These are phyloP conservation scores for Fragaria vesca DNA, from an alignment of 306 rosid genomes.

Conservation along the genomic window DNA sequence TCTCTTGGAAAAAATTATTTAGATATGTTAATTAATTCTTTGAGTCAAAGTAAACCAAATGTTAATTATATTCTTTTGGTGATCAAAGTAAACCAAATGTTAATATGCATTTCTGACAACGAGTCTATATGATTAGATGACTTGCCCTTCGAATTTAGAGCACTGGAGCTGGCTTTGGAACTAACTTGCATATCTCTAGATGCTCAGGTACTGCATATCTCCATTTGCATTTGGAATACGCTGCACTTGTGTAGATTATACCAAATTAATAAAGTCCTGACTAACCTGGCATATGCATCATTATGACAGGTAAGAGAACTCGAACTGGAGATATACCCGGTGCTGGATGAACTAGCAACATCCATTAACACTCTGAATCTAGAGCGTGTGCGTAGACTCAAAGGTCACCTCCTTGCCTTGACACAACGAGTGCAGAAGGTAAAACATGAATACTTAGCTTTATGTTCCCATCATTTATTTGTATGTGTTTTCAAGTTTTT, in stretches of 20 bases:
- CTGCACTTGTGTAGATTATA: background rate
- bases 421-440: conserved; percentile 98
- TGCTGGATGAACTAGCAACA: conserved; percentile 77
- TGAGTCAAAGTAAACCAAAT: background rate
- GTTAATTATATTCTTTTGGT: background rate
- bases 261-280: background rate
- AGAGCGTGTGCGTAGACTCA: conserved; percentile 88
- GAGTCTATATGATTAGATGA: conserved; percentile 64
- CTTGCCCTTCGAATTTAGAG: conserved; percentile 89
- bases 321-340: conserved; percentile 81
- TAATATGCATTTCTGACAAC: conserved; percentile 28
- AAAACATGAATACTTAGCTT: conserved; percentile 11
- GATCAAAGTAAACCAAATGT: conserved; percentile 7
- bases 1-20: background rate
- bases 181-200: conserved; percentile 86
- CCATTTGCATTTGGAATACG: background rate
- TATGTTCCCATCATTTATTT: background rate
- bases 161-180: conserved; percentile 91
- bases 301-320: conserved; percentile 64
- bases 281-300: conserved; percentile 11
- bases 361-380: conserved; percentile 80
- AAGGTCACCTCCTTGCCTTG: conserved; percentile 91
- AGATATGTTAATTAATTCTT: background rate
- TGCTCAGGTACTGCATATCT: conserved; percentile 59
- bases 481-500: background rate